These are phyloP conservation scores for Auriscalpium microsporum DNA, from an alignment of 768 basidiomycete genomes.

Conservation along the genomic window DNA sequence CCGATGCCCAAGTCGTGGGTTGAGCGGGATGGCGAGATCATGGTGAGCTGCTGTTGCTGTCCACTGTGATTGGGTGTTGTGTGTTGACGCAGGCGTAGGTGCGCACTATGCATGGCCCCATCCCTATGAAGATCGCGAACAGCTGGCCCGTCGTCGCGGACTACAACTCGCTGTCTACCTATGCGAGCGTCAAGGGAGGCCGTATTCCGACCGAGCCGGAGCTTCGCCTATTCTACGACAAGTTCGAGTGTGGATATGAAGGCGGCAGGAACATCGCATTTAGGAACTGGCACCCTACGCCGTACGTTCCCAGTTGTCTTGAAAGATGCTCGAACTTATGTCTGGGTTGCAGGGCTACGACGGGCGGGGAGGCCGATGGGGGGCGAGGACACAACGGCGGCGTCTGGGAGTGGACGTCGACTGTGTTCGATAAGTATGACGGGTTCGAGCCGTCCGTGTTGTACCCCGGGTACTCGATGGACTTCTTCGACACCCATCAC, in stretches of 20 bases:
- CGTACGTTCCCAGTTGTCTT: slow-evolving; percentile 42
- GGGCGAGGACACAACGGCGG: slow-evolving; percentile 84
- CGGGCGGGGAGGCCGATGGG: slow-evolving; percentile 40
- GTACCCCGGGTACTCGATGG: slow-evolving; percentile 86
- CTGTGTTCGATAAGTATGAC: slow-evolving; percentile 57
- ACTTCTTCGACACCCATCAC: slow-evolving; percentile 88
- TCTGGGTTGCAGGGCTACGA: slow-evolving; percentile 47
- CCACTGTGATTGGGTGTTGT: no score
- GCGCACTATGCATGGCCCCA: slow-evolving; percentile 81
- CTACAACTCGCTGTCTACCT: slow-evolving; percentile 70
- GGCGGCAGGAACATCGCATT: slow-evolving; percentile 81
- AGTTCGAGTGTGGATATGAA: slow-evolving; percentile 64
- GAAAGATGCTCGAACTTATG: slow-evolving; percentile 1
- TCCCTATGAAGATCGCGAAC: slow-evolving; percentile 64
- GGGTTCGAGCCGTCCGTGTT: slow-evolving; percentile 69
- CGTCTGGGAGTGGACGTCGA: slow-evolving; percentile 98
- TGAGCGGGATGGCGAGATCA: slow-evolving; percentile 36
- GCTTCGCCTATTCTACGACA: slow-evolving; percentile 69
- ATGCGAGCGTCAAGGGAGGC: slow-evolving; percentile 83
- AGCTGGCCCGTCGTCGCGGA: slow-evolving; percentile 84
- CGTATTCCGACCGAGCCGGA: slow-evolving; percentile 89
- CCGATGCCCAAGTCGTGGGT: slow-evolving; percentile 72
- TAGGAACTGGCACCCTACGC: slow-evolving; percentile 88
- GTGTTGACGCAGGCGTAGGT: slow-evolving; percentile 34
- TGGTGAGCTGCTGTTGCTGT: slow-evolving; percentile 28